phyloP scores from a whole-genome alignment of 176 grass and related monocot genomes.

The Oryza punctata region DNA sequence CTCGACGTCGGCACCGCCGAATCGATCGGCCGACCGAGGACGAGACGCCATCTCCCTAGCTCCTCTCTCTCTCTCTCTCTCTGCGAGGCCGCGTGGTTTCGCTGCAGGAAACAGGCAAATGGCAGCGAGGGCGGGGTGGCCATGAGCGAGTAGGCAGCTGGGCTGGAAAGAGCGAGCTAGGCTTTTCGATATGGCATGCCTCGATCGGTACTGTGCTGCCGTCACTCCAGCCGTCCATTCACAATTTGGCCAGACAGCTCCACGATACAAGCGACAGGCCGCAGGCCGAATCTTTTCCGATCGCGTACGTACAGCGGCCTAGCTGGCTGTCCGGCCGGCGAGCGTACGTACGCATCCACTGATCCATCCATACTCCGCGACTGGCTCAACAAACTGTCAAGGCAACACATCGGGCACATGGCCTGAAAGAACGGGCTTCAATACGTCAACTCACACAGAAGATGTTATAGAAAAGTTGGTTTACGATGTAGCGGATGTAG shows the following conservation, averaged over 20 bases:
- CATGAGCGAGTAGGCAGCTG: too few species aligned
- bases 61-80: neutral
- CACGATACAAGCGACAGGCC: conserved; percentile 45
- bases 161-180: too few species aligned
- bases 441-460: neutral
- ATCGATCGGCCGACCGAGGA: neutral
- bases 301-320: neutral
- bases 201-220: conserved; percentile 12
- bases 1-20: neutral
- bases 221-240: conserved; percentile 52
- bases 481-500: too few species aligned
- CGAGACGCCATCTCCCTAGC: neutral
- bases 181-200: conserved; percentile 6
- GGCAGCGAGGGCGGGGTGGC: neutral
- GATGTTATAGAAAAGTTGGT: too few species aligned
- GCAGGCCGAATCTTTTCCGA: conserved; percentile 48
- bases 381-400: neutral
- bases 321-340: neutral
- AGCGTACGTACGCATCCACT: neutral
- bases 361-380: too few species aligned
- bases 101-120: neutral
- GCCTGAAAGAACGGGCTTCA: neutral
- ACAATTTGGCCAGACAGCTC: conserved; percentile 41
- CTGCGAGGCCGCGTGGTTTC: neutral
- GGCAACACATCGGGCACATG: neutral